These are phyloP conservation scores for Blastobotrys apis DNA, from an alignment of 1,139 yeast genomes.

Conservation along the genomic window DNA sequence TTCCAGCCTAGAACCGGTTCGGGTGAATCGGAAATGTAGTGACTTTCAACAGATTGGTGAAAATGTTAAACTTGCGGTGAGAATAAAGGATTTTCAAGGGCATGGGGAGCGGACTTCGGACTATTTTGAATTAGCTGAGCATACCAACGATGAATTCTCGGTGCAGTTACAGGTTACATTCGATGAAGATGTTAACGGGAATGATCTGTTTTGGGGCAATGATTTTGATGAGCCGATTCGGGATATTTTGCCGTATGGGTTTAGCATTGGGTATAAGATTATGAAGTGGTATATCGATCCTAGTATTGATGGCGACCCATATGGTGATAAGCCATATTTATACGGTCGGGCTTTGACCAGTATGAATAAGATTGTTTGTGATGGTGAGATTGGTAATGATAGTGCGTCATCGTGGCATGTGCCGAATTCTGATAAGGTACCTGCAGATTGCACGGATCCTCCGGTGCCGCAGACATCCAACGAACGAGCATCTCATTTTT, in stretches of 20 bases:
- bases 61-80: constrained; percentile 22
- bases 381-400: too few species aligned
- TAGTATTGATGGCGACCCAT: constrained; percentile 60
- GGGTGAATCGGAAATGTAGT: neutral
- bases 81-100: constrained; percentile 23
- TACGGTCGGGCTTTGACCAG: constrained; percentile 61
- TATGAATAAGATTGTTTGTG: constrained; percentile 38
- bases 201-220: constrained; percentile 59
- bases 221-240: constrained; percentile 60
- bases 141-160: constrained; percentile 28
- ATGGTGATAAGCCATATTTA: constrained; percentile 53
- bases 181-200: constrained; percentile 45
- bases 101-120: constrained; percentile 11
- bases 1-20: neutral
- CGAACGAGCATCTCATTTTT: constrained; percentile 35
- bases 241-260: constrained; percentile 61
- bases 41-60: constrained; percentile 11
- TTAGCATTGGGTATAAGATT: constrained; percentile 46
- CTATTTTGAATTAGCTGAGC: constrained; percentile 27
- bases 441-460: neutral
- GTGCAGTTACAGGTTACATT: constrained; percentile 31
- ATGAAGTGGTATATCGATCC: constrained; percentile 50
- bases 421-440: constrained; percentile 11
- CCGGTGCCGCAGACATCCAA: constrained; percentile 16
- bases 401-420: constrained; percentile 1